These are phyloP conservation scores for Ulvella scutata DNA, from an alignment of 139 green algal species.

Conservation along the genomic window DNA sequence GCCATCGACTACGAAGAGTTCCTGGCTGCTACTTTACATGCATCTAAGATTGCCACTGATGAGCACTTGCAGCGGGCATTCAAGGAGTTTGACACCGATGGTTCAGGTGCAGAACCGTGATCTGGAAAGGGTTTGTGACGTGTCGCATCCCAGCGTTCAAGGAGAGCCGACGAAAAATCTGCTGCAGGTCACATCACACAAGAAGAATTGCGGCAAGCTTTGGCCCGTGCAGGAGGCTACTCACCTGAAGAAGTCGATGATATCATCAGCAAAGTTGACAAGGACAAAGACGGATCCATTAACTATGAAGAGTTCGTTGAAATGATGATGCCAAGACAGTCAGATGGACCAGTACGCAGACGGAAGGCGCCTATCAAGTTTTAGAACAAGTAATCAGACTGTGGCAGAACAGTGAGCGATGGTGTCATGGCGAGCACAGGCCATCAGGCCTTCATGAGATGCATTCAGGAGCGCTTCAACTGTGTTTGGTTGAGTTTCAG, in stretches of 20 bases:
- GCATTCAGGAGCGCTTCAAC: too few relatives aligned
- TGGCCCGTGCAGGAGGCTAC: constrained; percentile 22
- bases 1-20: constrained; percentile 91
- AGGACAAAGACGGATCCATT: constrained; percentile 27
- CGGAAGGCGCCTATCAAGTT: neutral
- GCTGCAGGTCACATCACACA: constrained; percentile 43
- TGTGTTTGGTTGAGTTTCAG: too few relatives aligned
- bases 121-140: too few relatives aligned
- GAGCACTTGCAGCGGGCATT: constrained; percentile 68
- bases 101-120: neutral
- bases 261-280: constrained; percentile 19
- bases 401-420: too few relatives aligned
- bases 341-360: neutral
- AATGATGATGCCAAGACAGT: neutral
- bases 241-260: constrained; percentile 10
- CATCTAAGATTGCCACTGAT: constrained; percentile 59
- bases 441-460: too few relatives aligned
- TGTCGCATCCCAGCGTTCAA: neutral
- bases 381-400: neutral
- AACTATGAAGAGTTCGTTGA: constrained; percentile 31
- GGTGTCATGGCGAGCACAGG: too few relatives aligned
- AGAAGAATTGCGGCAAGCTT: constrained; percentile 40
- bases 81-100: constrained; percentile 45
- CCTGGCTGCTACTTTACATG: constrained; percentile 67
- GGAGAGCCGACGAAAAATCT: constrained; percentile 6